Evolutionary conservation across 2,329 filamentous ascomycete species (phyloP).

Genomic region (Claviceps purpurea): DNA sequence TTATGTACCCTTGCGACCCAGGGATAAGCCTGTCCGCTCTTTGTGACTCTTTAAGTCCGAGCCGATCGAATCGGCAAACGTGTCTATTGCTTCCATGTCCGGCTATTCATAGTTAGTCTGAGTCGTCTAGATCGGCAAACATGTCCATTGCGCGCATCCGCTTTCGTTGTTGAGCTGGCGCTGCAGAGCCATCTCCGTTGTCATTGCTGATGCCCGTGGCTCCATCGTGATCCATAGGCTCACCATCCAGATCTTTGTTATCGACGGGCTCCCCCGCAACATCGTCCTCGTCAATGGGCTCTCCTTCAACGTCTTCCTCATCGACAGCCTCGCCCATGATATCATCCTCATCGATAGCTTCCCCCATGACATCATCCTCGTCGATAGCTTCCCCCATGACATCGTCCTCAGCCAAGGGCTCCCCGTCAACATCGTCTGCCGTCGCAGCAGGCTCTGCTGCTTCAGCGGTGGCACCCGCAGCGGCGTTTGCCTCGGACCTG

Average conservation of each 20-base stretch:
- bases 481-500: conserved; percentile 6
- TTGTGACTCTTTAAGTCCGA: conserved; percentile 7
- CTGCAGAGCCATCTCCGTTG: conserved; percentile 16
- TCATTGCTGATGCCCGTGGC: conserved; percentile 16
- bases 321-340: conserved; percentile 25
- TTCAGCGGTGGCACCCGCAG: conserved; percentile 3
- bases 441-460: conserved; percentile 9
- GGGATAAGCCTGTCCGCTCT: not conserved
- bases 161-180: conserved; percentile 31
- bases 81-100: not conserved
- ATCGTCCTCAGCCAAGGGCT: conserved; percentile 29
- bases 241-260: conserved; percentile 28
- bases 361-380: conserved; percentile 34
- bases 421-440: conserved; percentile 26
- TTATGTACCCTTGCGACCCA: too few relatives aligned
- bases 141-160: conserved; percentile 70
- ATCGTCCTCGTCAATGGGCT: conserved; percentile 21
- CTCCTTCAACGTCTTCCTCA: too few relatives aligned
- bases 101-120: conserved; percentile 5
- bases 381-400: conserved; percentile 30
- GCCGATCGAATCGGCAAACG: conserved; percentile 61
- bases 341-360: conserved; percentile 30
- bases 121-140: conserved; percentile 65
- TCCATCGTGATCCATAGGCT: conserved; percentile 32
- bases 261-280: conserved; percentile 22